Percentiles rank a stretch among this genome's conserved stretches.
Evolutionary conservation across 2,329 filamentous ascomycete species (phyloP).

Genomic region (Cladophialophora carrionii): DNA sequence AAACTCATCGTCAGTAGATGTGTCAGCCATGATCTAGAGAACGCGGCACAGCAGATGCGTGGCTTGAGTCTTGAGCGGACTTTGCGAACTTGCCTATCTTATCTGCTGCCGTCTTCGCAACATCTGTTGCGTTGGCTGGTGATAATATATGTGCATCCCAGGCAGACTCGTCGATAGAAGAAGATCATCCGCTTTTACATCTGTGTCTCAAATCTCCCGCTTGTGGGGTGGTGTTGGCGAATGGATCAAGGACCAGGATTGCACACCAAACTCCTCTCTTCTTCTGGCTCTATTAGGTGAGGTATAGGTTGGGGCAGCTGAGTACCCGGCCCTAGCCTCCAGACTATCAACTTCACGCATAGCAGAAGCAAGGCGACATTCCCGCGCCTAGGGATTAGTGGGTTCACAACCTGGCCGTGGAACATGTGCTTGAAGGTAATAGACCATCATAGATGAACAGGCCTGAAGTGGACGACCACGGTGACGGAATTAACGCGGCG

Average conservation of each 20-base stretch:
- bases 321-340: no score
- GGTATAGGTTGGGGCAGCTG: no score
- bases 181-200: neutral
- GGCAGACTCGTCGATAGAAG: constrained; percentile 5
- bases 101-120: constrained; percentile 8
- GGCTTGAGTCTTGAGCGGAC: constrained; percentile 1
- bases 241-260: constrained; percentile 40
- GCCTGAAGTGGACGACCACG: constrained; percentile 28
- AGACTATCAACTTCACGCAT: constrained; percentile 18
- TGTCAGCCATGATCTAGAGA: constrained; percentile 3
- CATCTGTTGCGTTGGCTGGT: constrained; percentile 3
- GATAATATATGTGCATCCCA: constrained; percentile 8
- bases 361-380: constrained; percentile 18
- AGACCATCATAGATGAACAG: constrained; percentile 38
- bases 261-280: constrained; percentile 40
- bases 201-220: constrained; percentile 11
- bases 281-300: constrained; percentile 39
- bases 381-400: constrained; percentile 22
- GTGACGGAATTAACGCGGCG: neutral
- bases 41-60: constrained; percentile 18
- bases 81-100: constrained; percentile 15
- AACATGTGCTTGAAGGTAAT: constrained; percentile 37
- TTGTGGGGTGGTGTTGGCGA: constrained; percentile 13
- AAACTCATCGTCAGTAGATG: constrained; percentile 4
- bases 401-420: constrained; percentile 29